Percentiles rank a stretch among this genome's conserved stretches.
Evolutionary conservation across 2,329 filamentous ascomycete genomes (phyloP).

Genomic region (Tolypocladium pustulatum): DNA sequence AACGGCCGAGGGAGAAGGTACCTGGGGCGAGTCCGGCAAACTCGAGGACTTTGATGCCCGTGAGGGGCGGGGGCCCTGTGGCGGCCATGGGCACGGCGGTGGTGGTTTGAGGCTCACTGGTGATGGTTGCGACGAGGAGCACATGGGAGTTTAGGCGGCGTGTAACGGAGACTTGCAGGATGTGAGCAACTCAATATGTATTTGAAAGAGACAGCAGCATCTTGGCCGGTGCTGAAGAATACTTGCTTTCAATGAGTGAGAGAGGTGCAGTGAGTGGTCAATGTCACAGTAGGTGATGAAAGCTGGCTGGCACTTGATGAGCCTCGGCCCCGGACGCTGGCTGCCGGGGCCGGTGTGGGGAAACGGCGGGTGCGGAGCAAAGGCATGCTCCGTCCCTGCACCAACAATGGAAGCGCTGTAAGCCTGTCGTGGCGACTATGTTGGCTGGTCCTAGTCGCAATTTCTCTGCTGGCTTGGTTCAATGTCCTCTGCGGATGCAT

Average conservation of each 20-base stretch:
- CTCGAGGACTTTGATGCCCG: constrained; percentile 47
- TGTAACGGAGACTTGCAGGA: not conserved
- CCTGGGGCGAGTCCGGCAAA: constrained; percentile 54
- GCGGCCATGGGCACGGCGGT: not conserved
- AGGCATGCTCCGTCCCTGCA: not conserved
- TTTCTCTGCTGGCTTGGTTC: too few species aligned
- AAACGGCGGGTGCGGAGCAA: not conserved
- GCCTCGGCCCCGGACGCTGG: not conserved
- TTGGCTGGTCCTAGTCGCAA: too few species aligned
- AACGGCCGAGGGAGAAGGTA: constrained; percentile 15
- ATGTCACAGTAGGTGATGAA: not conserved
- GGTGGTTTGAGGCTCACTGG: not conserved
- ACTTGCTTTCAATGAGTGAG: not conserved
- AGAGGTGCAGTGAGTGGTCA: not conserved
- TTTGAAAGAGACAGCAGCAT: not conserved
- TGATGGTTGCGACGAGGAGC: not conserved
- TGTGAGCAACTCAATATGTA: not conserved
- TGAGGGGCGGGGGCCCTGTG: constrained; percentile 19
- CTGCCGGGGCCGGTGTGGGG: not conserved
- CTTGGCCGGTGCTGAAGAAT: not conserved
- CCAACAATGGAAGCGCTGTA: too few species aligned
- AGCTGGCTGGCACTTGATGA: not conserved
- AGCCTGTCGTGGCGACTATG: too few species aligned
- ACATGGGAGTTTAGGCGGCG: not conserved
- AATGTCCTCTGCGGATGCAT: too few species aligned